Evolutionary conservation across 1,139 yeast genomes (phyloP).

Genomic region (Casaregolazyma lundiana): DNA sequence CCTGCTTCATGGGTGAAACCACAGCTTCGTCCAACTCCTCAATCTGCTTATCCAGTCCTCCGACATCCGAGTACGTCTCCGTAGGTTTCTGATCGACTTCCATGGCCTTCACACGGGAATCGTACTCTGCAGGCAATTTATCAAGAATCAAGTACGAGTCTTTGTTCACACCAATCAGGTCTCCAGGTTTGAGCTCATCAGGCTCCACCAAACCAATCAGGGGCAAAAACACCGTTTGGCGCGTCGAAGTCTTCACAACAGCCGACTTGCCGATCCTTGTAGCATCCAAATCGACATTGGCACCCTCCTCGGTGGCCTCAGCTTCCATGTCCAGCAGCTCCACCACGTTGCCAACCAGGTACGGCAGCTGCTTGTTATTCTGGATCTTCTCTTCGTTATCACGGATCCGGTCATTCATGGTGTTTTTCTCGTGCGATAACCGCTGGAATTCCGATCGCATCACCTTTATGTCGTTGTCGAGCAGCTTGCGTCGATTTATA

Average conservation of each 20-base stretch:
- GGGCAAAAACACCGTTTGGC: slow-evolving; percentile 96
- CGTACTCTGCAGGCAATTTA: slow-evolving; percentile 95
- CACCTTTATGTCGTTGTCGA: slow-evolving; percentile 94
- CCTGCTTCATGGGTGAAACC: slow-evolving; percentile 97
- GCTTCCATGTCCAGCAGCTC: slow-evolving; percentile 89
- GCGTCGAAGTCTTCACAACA: slow-evolving; percentile 92
- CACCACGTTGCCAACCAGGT: slow-evolving; percentile 95
- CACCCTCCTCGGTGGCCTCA: slow-evolving; percentile 88
- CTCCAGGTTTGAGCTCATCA: slow-evolving; percentile 84
- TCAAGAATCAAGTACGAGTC: slow-evolving; percentile 92
- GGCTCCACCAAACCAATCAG: slow-evolving; percentile 94
- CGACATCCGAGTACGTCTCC: slow-evolving; percentile 94
- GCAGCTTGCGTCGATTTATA: slow-evolving; percentile 74
- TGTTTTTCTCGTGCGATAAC: slow-evolving; percentile 83
- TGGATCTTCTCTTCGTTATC: slow-evolving; percentile 96
- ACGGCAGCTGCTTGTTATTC: slow-evolving; percentile 92
- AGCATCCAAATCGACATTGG: slow-evolving; percentile 90
- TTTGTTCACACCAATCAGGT: slow-evolving; percentile 94
- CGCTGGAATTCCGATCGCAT: slow-evolving; percentile 92
- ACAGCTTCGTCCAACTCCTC: slow-evolving; percentile 98
- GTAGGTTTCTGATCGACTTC: slow-evolving; percentile 98
- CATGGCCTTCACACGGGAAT: slow-evolving; percentile 97
- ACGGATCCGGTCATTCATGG: slow-evolving; percentile 89
- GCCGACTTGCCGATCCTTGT: slow-evolving; percentile 95
- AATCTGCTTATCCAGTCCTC: slow-evolving; percentile 96